phyloP scores from a whole-genome alignment of 345 rosid genomes.

The Jatropha curcas region DNA sequence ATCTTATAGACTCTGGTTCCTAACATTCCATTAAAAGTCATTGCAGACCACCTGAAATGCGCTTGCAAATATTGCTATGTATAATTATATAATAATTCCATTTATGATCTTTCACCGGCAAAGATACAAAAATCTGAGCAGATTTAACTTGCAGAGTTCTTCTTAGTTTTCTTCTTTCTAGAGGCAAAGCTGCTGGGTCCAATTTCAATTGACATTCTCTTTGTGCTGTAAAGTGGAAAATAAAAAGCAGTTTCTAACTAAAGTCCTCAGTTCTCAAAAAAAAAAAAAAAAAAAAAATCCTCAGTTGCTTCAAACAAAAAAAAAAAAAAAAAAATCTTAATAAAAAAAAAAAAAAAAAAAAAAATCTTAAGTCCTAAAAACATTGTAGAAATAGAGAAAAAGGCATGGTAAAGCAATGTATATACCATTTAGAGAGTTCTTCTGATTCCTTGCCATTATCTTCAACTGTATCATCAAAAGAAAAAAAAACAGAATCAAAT shows the following conservation, averaged over 20 bases:
- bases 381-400: not conserved
- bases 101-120: not conserved
- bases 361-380: not conserved
- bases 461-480: conserved; percentile 30
- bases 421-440: conserved; percentile 56
- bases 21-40: no score
- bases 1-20: not conserved
- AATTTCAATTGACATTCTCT: conserved; percentile 72
- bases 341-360: no score
- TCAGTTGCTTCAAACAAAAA: no score
- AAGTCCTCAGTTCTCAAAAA: no score
- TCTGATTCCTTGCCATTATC: conserved; percentile 50
- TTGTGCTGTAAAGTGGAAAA: conserved; percentile 51
- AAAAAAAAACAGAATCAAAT: conserved; percentile 15
- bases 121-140: not conserved
- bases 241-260: not conserved
- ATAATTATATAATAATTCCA: not conserved
- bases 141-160: conserved; percentile 15
- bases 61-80: not conserved
- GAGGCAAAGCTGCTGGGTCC: conserved; percentile 67
- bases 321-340: no score
- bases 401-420: not conserved
- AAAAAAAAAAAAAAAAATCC: no score
- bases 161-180: conserved; percentile 77
- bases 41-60: not conserved